These are phyloP conservation scores for Microthyrium microscopicum DNA, from an alignment of 2,329 filamentous ascomycete genomes.

Conservation along the genomic window DNA sequence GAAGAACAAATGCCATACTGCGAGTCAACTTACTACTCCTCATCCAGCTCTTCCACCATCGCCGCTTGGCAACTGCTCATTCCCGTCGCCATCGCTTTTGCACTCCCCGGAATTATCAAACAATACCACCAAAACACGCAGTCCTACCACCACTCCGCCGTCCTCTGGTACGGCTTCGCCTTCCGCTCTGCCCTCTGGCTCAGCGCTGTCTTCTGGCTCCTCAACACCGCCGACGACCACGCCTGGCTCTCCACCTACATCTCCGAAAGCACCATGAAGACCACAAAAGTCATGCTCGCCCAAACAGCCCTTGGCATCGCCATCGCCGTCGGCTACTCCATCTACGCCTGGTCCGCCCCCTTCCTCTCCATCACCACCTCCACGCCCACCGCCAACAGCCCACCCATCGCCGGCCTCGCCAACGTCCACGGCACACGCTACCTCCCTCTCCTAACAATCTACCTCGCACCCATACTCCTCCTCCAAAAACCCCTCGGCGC, in stretches of 20 bases:
- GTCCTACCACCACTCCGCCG: slow-evolving; percentile 75
- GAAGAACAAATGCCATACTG: slow-evolving; percentile 99
- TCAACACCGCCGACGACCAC: slow-evolving; percentile 77
- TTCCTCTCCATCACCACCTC: slow-evolving; percentile 49
- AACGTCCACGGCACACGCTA: slow-evolving; percentile 89
- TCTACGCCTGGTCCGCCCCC: slow-evolving; percentile 73
- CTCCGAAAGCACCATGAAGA: slow-evolving; percentile 49
- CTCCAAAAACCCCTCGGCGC: slow-evolving; percentile 71
- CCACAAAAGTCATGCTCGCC: slow-evolving; percentile 57
- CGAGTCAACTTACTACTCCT: slow-evolving; percentile 88
- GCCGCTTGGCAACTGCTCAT: slow-evolving; percentile 77
- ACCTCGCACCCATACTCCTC: slow-evolving; percentile 59
- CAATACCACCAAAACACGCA: slow-evolving; percentile 67
- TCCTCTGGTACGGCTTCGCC: slow-evolving; percentile 66
- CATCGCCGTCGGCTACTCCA: slow-evolving; percentile 67
- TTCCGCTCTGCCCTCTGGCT: slow-evolving; percentile 63
- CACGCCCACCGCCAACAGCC: slow-evolving; percentile 20
- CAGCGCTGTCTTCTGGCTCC: slow-evolving; percentile 67
- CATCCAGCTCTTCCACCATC: slow-evolving; percentile 78
- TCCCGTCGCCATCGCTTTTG: slow-evolving; percentile 54
- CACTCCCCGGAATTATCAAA: slow-evolving; percentile 59
- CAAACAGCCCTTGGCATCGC: slow-evolving; percentile 66
- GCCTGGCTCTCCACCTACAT: slow-evolving; percentile 53
- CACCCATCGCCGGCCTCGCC: slow-evolving; percentile 77
- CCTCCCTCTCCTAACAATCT: slow-evolving; percentile 64